Percentiles rank a stretch among this genome's conserved stretches.
Evolutionary conservation across 2,329 filamentous ascomycete species (phyloP).

Genomic region (Ramularia collo-cygni): DNA sequence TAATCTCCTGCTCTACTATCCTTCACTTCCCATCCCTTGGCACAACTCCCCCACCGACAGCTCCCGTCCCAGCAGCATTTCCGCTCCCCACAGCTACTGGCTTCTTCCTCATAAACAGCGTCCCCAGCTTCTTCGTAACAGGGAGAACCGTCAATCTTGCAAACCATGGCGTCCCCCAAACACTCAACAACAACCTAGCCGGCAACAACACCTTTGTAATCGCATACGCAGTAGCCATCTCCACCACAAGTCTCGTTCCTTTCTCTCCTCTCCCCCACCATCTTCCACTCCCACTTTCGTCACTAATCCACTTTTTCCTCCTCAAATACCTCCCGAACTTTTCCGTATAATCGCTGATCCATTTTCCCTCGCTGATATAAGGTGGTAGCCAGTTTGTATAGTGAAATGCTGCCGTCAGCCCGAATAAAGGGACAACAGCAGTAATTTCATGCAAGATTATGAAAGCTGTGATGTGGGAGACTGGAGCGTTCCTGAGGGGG

Average conservation of each 20-base stretch:
- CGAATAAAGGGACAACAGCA: slow-evolving; percentile 71
- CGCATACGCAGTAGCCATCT: slow-evolving; percentile 80
- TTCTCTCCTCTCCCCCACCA: slow-evolving; percentile 35
- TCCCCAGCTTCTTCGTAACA: slow-evolving; percentile 34
- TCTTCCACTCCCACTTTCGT: slow-evolving; percentile 26
- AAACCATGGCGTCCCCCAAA: slow-evolving; percentile 92
- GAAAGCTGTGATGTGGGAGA: slow-evolving; percentile 80
- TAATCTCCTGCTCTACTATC: too few species aligned
- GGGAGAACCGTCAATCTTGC: slow-evolving; percentile 57
- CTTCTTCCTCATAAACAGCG: slow-evolving; percentile 32
- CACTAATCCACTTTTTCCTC: slow-evolving; percentile 72
- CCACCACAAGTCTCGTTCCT: slow-evolving; percentile 51
- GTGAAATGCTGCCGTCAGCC: slow-evolving; percentile 71
- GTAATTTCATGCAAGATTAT: slow-evolving; percentile 88
- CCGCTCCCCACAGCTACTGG: slow-evolving; percentile 1
- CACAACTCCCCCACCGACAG: slow-evolving; percentile 28
- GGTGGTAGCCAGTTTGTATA: slow-evolving; percentile 67
- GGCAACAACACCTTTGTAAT: slow-evolving; percentile 82
- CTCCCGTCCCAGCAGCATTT: slow-evolving; percentile 29
- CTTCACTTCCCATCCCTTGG: slow-evolving; percentile 17
- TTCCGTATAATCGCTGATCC: slow-evolving; percentile 57
- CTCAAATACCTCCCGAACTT: slow-evolving; percentile 72
- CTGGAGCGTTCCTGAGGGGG: slow-evolving; percentile 66
- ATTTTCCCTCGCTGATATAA: slow-evolving; percentile 45
- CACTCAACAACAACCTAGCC: slow-evolving; percentile 65